Base-by-base conservation (phyloP, 805 yeast genomes). In the Ogataea pilisensis region DNA sequence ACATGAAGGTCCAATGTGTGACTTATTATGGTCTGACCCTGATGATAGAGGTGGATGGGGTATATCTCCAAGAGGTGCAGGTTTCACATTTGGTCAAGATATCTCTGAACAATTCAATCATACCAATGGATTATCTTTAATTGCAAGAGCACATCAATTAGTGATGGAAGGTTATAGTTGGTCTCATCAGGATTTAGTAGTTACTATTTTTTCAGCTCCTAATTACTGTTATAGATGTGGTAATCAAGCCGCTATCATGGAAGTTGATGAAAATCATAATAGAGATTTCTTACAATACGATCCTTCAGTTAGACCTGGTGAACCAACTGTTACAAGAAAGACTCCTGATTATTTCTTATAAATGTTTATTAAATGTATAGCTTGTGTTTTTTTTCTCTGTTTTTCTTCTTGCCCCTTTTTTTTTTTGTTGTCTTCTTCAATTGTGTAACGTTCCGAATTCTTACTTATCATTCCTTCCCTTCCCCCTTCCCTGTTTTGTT, bases 41-140 rank as follows among this genome's bases (percentile, higher is more conserved):
- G 97, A 90, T 64, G 96, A 90, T 65, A 75, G 96, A 61, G 96
- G 95, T 54, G 96, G 96, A 55, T 90, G 97, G 97, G 96, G 96
- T 48, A 86, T 90, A 51, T 83, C 93, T 59, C 96, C 96, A 65
- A 80, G 97, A 78, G 96, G 96, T 72, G 97, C 97, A 47, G 97
- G 97, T 64, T 90, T 85, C 82, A 87, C 96, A 58, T 90, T 90
- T 77, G 97, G 97, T 55, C 95, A 84, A 68, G 96, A 90, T 70
- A 87, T 89, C 55, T 78, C 90, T 51, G 95, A 86, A 61, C 95
- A 88, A 60, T 90, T 90, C 67, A 90, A 90, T 61, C 96, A 89
- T 66, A 82, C 89, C 16, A 90, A 90, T 62, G 89, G 84, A 50
- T 70, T 90, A 49, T 74, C 85, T 38, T 69, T 90, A 48, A 84